phyloP scores from a whole-genome alignment of 2,329 filamentous ascomycete species.

The Clarireedia monteithiana region DNA sequence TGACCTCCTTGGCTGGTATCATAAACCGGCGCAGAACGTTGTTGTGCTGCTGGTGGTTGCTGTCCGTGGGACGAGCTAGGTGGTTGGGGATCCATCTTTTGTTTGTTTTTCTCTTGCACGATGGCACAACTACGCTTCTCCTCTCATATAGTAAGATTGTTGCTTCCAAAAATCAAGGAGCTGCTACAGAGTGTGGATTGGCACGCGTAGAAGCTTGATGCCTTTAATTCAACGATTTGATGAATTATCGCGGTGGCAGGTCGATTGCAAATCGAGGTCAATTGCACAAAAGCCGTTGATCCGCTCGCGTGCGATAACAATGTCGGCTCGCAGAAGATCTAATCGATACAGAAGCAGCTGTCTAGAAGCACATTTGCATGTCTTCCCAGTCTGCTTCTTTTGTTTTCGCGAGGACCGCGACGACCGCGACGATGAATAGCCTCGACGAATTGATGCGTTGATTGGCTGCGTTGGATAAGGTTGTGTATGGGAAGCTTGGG shows the following conservation, averaged over 20 bases:
- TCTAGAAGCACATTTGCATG: not conserved
- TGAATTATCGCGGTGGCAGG: not conserved
- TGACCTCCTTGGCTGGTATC: conserved; percentile 68
- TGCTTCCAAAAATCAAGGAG: not conserved
- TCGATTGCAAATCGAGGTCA: not conserved
- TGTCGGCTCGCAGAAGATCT: not conserved
- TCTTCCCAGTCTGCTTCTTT: not conserved
- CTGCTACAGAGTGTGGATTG: not conserved
- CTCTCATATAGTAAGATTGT: not conserved
- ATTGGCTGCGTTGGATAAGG: conserved; percentile 1
- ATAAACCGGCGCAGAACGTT: conserved; percentile 45
- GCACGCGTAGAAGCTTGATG: not conserved
- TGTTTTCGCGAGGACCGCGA: not conserved
- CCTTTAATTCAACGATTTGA: not conserved
- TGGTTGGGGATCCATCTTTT: conserved; percentile 47
- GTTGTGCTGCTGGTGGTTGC: conserved; percentile 36
- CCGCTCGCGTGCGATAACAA: not conserved
- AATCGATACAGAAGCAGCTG: not conserved
- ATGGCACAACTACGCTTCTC: not conserved
- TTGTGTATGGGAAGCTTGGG: not conserved
- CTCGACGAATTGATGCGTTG: not conserved
- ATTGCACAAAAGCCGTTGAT: not conserved
- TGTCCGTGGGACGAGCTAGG: conserved; percentile 44
- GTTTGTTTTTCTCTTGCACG: not conserved
- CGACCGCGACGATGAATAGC: not conserved